phyloP scores from a whole-genome alignment of 257 asterid species.

The Echium plantagineum region DNA sequence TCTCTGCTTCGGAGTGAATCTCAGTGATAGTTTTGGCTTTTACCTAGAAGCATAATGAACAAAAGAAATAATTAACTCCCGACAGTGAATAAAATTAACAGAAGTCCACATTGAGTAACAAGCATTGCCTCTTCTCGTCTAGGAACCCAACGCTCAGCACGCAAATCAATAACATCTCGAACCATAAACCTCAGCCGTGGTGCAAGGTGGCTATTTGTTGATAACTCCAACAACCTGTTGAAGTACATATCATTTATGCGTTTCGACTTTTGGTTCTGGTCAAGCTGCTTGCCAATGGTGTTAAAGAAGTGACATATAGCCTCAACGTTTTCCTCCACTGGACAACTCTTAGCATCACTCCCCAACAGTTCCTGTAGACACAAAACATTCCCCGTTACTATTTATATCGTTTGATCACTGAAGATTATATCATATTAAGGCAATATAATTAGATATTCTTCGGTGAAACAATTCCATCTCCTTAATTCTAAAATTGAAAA shows the following conservation, averaged over 20 bases:
- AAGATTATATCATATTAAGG: too few species aligned
- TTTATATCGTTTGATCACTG: too few species aligned
- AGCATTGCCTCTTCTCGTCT: slow-evolving; percentile 5
- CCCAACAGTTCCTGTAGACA: slow-evolving; percentile 2
- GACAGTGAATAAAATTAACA: neutral
- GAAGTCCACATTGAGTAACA: neutral
- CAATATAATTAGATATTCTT: too few species aligned
- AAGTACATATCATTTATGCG: slow-evolving; percentile 1
- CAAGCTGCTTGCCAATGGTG: slow-evolving; percentile 8
- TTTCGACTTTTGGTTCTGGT: neutral
- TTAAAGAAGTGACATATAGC: slow-evolving; percentile 4
- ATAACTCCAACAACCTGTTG: neutral
- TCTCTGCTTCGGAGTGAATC: slow-evolving; percentile 3
- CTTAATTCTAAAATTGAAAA: neutral
- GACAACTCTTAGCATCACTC: neutral
- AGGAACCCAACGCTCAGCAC: slow-evolving; percentile 1
- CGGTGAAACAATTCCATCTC: too few species aligned
- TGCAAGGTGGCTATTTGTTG: slow-evolving; percentile 1
- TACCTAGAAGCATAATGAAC: neutral
- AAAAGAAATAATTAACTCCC: neutral
- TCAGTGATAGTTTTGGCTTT: slow-evolving; percentile 1
- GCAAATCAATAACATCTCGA: slow-evolving; percentile 1
- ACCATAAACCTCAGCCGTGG: slow-evolving; percentile 5
- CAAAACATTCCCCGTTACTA: too few species aligned
- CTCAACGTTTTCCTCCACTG: slow-evolving; percentile 7